Conservation (phyloP, 371 early-diverging fungal species). For the Batkoa obscura region DNA sequence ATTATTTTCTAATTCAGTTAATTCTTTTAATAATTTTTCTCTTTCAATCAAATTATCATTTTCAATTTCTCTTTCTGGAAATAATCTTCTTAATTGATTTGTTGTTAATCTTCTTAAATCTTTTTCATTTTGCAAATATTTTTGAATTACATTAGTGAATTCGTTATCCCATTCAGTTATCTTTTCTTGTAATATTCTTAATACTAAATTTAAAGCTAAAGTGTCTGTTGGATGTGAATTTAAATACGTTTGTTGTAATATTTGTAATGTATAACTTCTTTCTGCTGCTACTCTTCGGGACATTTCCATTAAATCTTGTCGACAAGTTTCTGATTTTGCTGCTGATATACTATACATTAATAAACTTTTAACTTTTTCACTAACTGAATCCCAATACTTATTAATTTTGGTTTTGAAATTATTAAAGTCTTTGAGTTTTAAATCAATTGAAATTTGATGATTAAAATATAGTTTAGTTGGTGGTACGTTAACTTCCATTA, state of each 20-base stretch:
- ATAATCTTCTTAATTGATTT: constrained; percentile 36
- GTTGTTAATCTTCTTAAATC: constrained; percentile 43
- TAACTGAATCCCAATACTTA: constrained; percentile 49
- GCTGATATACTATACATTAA: constrained; percentile 39
- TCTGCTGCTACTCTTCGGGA: constrained; percentile 45
- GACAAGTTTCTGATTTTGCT: constrained; percentile 38
- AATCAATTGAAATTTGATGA: constrained; percentile 22
- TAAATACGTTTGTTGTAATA: constrained; percentile 55
- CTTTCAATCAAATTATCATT: neutral
- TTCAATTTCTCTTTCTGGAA: constrained; percentile 23
- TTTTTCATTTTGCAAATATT: constrained; percentile 53
- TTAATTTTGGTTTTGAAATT: constrained; percentile 29
- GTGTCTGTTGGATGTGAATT: constrained; percentile 57
- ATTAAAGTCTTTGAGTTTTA: constrained; percentile 45
- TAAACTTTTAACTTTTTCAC: constrained; percentile 31
- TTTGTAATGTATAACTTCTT: constrained; percentile 52
- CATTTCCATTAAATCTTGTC: constrained; percentile 34
- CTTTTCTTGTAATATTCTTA: constrained; percentile 50
- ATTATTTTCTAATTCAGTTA: neutral
- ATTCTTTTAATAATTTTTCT: neutral
- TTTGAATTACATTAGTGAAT: constrained; percentile 48
- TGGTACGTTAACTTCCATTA: constrained; percentile 65
- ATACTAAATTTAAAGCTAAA: constrained; percentile 51
- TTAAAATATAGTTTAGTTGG: constrained; percentile 42
- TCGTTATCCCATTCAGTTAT: constrained; percentile 63